Percentiles rank a stretch among this genome's conserved stretches.
Conservation (phyloP, 768 basidiomycete genomes). For the Cystoderma amianthinum region DNA sequence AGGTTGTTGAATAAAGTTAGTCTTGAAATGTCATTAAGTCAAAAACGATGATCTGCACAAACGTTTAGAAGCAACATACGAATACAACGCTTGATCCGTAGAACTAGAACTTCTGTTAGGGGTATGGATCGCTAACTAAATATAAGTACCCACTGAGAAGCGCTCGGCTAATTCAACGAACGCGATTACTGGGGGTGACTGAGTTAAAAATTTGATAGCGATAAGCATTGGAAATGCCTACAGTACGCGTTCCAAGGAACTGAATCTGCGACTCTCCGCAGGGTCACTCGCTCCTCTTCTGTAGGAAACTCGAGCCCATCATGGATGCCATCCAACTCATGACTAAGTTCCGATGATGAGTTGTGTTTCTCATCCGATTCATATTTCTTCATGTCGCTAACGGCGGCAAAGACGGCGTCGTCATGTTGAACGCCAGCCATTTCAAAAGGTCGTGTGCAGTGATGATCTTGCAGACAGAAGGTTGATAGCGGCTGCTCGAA, state of each 20-base stretch:
- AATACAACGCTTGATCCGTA: conserved; percentile 45
- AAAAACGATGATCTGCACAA: no score
- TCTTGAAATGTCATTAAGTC: conserved; percentile 24
- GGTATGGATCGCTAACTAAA: neutral
- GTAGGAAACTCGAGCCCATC: conserved; percentile 60
- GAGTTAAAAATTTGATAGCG: neutral
- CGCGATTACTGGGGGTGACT: conserved; percentile 45
- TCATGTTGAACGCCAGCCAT: conserved; percentile 3
- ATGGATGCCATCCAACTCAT: conserved; percentile 24
- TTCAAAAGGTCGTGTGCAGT: conserved; percentile 2
- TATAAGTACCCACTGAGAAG: conserved; percentile 45
- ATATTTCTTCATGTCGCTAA: neutral
- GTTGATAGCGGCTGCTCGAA: neutral
- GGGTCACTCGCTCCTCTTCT: conserved; percentile 48
- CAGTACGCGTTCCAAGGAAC: conserved; percentile 55
- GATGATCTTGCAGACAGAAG: conserved; percentile 8
- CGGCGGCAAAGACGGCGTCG: neutral
- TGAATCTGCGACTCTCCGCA: conserved; percentile 54
- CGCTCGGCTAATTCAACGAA: conserved; percentile 66
- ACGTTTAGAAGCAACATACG: no score
- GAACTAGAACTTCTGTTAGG: conserved; percentile 18
- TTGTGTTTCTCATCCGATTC: neutral
- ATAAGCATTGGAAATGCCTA: conserved; percentile 15
- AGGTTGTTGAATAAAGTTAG: conserved; percentile 70
- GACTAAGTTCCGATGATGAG: neutral